phyloP scores from a whole-genome alignment of 2,329 filamentous ascomycete genomes.

The Pseudogymnoascus sp. region DNA sequence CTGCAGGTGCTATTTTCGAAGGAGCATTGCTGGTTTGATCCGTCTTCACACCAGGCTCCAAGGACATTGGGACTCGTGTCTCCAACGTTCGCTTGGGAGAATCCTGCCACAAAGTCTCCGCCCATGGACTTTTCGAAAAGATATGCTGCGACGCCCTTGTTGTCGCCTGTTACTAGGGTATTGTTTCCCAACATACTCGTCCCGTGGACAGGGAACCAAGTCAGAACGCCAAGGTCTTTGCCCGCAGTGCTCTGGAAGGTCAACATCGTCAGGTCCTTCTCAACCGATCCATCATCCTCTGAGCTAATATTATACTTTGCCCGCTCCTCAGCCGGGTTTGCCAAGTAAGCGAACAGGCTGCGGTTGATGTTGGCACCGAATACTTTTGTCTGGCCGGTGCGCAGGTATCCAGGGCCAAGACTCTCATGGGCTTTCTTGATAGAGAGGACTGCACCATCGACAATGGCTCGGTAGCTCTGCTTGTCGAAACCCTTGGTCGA shows the following conservation, averaged over 20 bases:
- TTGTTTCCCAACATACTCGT: slow-evolving; percentile 90
- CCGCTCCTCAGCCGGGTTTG: slow-evolving; percentile 73
- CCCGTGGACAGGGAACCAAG: slow-evolving; percentile 88
- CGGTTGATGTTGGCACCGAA: slow-evolving; percentile 78
- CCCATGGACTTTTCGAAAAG: slow-evolving; percentile 67
- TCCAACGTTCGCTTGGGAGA: slow-evolving; percentile 84
- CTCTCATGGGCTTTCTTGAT: slow-evolving; percentile 73
- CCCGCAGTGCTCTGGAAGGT: slow-evolving; percentile 67
- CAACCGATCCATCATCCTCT: slow-evolving; percentile 48
- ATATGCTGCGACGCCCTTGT: slow-evolving; percentile 87
- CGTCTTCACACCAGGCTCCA: slow-evolving; percentile 85
- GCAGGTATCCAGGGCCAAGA: slow-evolving; percentile 57
- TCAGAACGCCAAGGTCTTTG: slow-evolving; percentile 72
- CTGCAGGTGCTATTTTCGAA: slow-evolving; percentile 78
- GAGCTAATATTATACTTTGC: slow-evolving; percentile 50
- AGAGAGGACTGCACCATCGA: slow-evolving; percentile 74
- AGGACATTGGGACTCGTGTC: slow-evolving; percentile 85
- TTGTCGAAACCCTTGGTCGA: slow-evolving; percentile 79
- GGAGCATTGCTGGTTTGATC: slow-evolving; percentile 61
- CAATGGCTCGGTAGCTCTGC: slow-evolving; percentile 82
- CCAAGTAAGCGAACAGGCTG: slow-evolving; percentile 78
- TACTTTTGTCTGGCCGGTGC: slow-evolving; percentile 61
- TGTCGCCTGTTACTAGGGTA: slow-evolving; percentile 85
- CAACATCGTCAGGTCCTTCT: slow-evolving; percentile 73
- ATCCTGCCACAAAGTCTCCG: slow-evolving; percentile 75